phyloP scores from a whole-genome alignment of 2,329 filamentous ascomycete genomes.

The Curvularia eragrostidis region DNA sequence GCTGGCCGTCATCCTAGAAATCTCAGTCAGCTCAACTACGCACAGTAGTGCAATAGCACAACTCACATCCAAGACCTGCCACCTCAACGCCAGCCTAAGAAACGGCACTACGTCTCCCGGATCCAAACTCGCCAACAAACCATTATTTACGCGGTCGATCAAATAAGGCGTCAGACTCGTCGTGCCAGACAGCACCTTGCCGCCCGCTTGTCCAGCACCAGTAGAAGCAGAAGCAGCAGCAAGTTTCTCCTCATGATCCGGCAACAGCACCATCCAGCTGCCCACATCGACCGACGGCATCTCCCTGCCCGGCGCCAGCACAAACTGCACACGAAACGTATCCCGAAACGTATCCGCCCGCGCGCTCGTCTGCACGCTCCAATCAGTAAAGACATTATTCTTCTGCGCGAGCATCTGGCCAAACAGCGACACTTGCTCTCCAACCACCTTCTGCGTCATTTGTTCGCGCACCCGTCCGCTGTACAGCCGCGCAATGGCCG shows the following conservation, averaged over 20 bases:
- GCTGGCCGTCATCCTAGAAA: not conserved
- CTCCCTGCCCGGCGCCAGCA: conserved; percentile 28
- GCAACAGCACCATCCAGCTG: conserved; percentile 36
- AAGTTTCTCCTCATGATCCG: not conserved
- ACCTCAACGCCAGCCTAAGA: conserved; percentile 34
- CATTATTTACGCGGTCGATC: conserved; percentile 29
- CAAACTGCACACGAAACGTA: conserved; percentile 33
- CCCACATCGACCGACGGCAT: conserved; percentile 26
- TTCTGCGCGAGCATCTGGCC: not conserved
- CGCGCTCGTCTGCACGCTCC: conserved; percentile 32
- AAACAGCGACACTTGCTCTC: not conserved
- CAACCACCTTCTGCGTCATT: not conserved
- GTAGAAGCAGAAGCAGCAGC: no score
- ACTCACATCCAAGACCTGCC: conserved; percentile 39
- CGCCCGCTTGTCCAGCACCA: not conserved
- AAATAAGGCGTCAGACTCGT: conserved; percentile 38
- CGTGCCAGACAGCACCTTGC: conserved; percentile 21
- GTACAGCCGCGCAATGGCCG: conserved; percentile 33
- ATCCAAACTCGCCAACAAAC: conserved; percentile 29
- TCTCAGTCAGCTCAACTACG: not conserved
- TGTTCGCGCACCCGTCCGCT: conserved; percentile 14
- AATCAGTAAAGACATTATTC: conserved; percentile 32
- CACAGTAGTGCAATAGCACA: not conserved
- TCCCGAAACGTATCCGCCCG: conserved; percentile 15
- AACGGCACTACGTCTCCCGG: conserved; percentile 34